Percentiles rank a stretch among this genome's conserved stretches.
Evolutionary conservation across 768 basidiomycete genomes (phyloP).

Genomic region (Tricholoma furcatifolium): DNA sequence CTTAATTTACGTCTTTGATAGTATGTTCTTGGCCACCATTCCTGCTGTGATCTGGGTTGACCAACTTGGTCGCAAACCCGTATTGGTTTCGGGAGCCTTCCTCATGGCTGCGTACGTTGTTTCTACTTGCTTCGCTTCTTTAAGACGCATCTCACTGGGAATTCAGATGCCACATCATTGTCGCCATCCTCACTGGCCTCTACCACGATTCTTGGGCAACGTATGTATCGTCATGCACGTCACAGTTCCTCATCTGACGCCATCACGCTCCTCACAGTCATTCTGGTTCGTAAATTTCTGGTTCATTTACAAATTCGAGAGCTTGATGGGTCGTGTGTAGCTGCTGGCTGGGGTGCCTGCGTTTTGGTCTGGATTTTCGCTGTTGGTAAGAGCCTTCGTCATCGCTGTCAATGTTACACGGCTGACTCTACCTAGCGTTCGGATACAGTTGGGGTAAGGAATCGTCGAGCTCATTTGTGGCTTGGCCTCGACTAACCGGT

Average conservation of each 20-base stretch:
- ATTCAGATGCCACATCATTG: conserved; percentile 62
- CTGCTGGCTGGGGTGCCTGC: conserved; percentile 74
- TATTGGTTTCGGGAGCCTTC: conserved; percentile 71
- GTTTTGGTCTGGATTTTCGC: conserved; percentile 75
- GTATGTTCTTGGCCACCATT: conserved; percentile 76
- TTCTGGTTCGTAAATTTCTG: conserved; percentile 21
- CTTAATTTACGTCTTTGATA: conserved; percentile 18
- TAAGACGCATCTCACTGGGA: not conserved
- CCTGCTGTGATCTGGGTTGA: conserved; percentile 84
- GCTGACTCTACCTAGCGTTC: conserved; percentile 38
- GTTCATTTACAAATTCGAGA: not conserved
- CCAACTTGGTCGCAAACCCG: conserved; percentile 71
- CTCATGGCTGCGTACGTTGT: conserved; percentile 60
- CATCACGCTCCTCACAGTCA: conserved; percentile 21
- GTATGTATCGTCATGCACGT: conserved; percentile 28
- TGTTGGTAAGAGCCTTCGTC: conserved; percentile 39
- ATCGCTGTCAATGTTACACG: not conserved
- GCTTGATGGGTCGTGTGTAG: conserved; percentile 22
- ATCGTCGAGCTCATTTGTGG: not conserved
- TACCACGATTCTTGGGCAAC: conserved; percentile 54
- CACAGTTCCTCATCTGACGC: conserved; percentile 3
- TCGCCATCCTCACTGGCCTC: conserved; percentile 62
- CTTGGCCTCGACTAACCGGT: not conserved
- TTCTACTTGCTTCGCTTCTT: conserved; percentile 6
- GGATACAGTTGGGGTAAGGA: conserved; percentile 71